Evolutionary conservation across 2,329 filamentous ascomycete genomes (phyloP).

Genomic region (Aspergillus alliaceus): DNA sequence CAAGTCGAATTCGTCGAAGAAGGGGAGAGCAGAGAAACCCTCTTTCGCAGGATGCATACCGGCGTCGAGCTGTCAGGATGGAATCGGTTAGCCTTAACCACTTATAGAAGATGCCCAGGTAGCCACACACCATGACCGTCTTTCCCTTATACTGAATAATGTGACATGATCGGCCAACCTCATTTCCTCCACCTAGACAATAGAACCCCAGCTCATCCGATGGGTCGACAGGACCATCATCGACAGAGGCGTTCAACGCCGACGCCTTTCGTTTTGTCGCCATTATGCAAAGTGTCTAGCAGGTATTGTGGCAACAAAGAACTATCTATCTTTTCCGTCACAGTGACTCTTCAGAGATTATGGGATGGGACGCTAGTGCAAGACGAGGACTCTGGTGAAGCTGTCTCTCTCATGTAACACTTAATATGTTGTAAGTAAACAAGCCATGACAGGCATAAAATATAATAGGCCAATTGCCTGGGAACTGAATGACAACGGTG

Average conservation of each 20-base stretch:
- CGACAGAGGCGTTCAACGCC: constrained; percentile 64
- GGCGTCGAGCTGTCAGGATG: constrained; percentile 74
- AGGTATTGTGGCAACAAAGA: background rate
- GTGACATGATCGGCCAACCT: constrained; percentile 95
- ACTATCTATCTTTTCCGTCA: background rate
- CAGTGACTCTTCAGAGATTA: background rate
- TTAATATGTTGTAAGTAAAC: constrained; percentile 9
- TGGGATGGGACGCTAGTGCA: background rate
- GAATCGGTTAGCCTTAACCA: constrained; percentile 10
- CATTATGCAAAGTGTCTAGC: constrained; percentile 56
- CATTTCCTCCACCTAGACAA: constrained; percentile 90
- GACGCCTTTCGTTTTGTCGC: constrained; percentile 89
- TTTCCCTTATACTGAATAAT: constrained; percentile 99
- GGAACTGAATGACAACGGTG: background rate
- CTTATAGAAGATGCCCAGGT: background rate
- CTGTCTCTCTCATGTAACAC: constrained; percentile 7
- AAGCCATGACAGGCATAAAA: constrained; percentile 11
- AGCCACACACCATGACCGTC: constrained; percentile 84
- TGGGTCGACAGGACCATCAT: constrained; percentile 87
- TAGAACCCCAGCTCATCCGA: constrained; percentile 93
- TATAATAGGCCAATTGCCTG: background rate
- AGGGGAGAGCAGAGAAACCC: constrained; percentile 86
- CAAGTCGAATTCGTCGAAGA: constrained; percentile 97
- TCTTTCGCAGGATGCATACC: constrained; percentile 97
- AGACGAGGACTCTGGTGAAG: background rate